Percentiles rank a stretch among this genome's conserved stretches.
Conservation (phyloP, 306 rosid genomes). For the Lathyrus oleraceus region DNA sequence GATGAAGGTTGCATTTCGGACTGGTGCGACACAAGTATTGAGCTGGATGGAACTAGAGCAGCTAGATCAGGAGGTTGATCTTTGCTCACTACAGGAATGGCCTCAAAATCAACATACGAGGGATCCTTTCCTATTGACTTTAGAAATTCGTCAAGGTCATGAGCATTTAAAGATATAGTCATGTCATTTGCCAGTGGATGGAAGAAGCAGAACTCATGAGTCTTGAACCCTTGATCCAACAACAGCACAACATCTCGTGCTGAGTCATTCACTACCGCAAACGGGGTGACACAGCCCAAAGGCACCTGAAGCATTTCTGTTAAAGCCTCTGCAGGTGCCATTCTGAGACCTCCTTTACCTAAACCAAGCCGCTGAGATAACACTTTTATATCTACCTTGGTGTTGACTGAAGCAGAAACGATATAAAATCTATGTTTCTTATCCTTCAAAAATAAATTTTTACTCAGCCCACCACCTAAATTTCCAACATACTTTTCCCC, state of each 20-base stretch:
- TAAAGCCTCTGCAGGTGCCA: conserved; percentile 96
- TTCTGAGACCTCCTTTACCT: conserved; percentile 94
- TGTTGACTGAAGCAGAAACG: conserved; percentile 73
- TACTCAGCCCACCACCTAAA: conserved; percentile 67
- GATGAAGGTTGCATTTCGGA: conserved; percentile 56
- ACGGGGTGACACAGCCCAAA: conserved; percentile 85
- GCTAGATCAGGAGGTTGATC: conserved; percentile 99
- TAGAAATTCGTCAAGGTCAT: conserved; percentile 75
- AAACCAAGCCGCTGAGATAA: conserved; percentile 90
- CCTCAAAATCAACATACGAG: conserved; percentile 92
- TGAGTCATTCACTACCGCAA: conserved; percentile 83
- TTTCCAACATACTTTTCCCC: conserved; percentile 81
- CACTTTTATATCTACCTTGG: conserved; percentile 82
- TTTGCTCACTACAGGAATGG: conserved; percentile 80
- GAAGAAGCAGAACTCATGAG: conserved; percentile 71
- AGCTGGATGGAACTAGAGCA: conserved; percentile 61
- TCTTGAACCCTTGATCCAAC: conserved; percentile 83
- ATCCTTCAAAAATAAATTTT: conserved; percentile 52
- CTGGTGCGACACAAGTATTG: conserved; percentile 49
- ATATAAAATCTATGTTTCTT: conserved; percentile 83
- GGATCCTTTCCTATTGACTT: conserved; percentile 72
- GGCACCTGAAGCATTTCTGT: conserved; percentile 90
- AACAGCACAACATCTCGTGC: conserved; percentile 82
- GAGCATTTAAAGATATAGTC: conserved; percentile 63
- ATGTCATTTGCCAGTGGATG: conserved; percentile 89